Base-by-base conservation (phyloP, 495 filamentous ascomycete species). In the Neurospora hispaniola region DNA sequence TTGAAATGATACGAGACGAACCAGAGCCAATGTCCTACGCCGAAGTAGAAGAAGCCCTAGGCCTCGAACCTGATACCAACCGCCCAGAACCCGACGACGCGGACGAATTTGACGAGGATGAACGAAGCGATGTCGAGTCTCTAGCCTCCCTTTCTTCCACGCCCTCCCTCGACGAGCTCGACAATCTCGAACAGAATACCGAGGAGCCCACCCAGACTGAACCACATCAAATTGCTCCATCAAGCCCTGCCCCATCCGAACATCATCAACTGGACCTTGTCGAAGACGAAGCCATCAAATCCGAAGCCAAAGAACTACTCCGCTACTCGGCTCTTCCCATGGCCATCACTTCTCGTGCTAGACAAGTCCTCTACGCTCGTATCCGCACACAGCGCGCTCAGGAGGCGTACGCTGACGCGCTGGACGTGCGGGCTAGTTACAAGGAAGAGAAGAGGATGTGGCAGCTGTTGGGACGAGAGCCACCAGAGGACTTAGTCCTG, bases 381-480 rank as follows among this genome's bases (percentile, higher is more conserved):
- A 80, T 83, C 70, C 73, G 71, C 38, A 69, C 76, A 0, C 82
- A 84, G 73, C 76, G 80, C 12, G 76, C 70, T 6, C 80, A 86
- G 70, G 86, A 90, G 68, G 80, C 78, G 0, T 85, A 90, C 70
- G 83, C 87, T 0, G 89, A 91, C 72, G 72, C 72, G 0, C 70
- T 86, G 6, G 91, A 94, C 74, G 78, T 75, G 31, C 77, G 84
- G 73, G 76, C 81, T 16, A 86, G 87, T 73, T 81, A 77, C 16
- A 70, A 75, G 9, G 90, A 91, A 78, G 91, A 94, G 80, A 76
- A 78, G 43, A 74, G 78, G 14, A 72, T 93, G 11, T 90, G 89
- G 88, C 73, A 74, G 0, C 44, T 90, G 11, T 77, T 94, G 39
- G 72, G 74, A 35, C 42, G 72, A 68, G 27, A 69, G 10, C 76